Base-by-base conservation (phyloP, 768 basidiomycete species). In the Artomyces pyxidatus region DNA sequence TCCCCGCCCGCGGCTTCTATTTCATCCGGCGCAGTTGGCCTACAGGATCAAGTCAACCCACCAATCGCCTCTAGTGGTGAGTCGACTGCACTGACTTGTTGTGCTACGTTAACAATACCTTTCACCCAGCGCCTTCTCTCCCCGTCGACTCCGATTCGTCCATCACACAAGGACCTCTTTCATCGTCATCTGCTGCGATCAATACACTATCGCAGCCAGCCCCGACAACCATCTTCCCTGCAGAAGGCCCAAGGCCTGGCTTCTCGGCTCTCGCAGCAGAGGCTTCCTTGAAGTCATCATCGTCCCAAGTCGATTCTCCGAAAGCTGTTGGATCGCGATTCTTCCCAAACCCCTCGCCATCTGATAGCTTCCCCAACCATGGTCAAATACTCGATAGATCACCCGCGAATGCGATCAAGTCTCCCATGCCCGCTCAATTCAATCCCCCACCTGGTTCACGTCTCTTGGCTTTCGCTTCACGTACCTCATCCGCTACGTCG, bases 401-500 rank as follows among this genome's bases (percentile, higher is more conserved):
- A 8, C 28, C 52, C 23, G 11, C 54, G 6, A 25, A 49, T 1
- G 41, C 53, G 14, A 57, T 49, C 25, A 54, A 57, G 40, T 54
- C 65, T 61, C 14, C 62, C 48, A 37, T 55, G 50, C 45, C 61
- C 44, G 35, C 60, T 54, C 60, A 75, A 49, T 65, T 71, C 58
- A 68, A 70, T 52, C 64, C 67, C 39, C 66, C 70, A 12, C 53
- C 66, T 42, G 68, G 71, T 45, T 71, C 71, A 48, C 68, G 72
- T 45, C 59, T 78, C 49, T 69, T 76, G 51, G 68, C 70, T 11
- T 62, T 74, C 30, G 66, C 63, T 26, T 61, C 65, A 6, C 65
- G 65, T 26, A 54, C 59, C 1, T 51, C 61, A 12, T 51, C 61
- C 14, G 51, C 56, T 21, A 30, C 56, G 14, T 47, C 59, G 14